phyloP scores from a whole-genome alignment of 2,329 filamentous ascomycete genomes.

The Tolypocladium tundrense region DNA sequence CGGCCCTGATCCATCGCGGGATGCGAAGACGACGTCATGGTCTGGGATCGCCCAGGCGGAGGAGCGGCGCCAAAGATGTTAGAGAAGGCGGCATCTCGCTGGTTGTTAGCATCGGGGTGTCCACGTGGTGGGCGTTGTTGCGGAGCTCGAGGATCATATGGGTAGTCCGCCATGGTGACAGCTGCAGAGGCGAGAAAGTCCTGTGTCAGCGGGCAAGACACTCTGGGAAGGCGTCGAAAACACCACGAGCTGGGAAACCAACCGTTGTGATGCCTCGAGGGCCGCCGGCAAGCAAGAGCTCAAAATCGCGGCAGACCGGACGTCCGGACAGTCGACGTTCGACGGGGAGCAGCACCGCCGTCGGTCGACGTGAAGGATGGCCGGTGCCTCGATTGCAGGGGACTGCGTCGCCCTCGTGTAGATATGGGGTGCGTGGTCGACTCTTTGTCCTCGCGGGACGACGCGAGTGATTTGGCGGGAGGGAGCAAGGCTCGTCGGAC shows the following conservation, averaged over 20 bases:
- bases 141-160: slow-evolving; percentile 40
- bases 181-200: not conserved
- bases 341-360: slow-evolving; percentile 21
- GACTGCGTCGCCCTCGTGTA: not conserved
- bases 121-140: slow-evolving; percentile 28
- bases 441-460: not conserved
- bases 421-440: not conserved
- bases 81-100: slow-evolving; percentile 90
- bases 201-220: not conserved
- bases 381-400: not conserved
- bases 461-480: not conserved
- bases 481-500: not conserved
- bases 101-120: slow-evolving; percentile 44
- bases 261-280: slow-evolving; percentile 11
- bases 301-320: slow-evolving; percentile 13
- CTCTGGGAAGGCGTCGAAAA: not conserved
- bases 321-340: slow-evolving; percentile 13
- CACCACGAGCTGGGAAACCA: slow-evolving; percentile 6
- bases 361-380: slow-evolving; percentile 12
- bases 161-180: slow-evolving; percentile 47
- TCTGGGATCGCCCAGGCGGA: slow-evolving; percentile 82
- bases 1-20: slow-evolving; percentile 49
- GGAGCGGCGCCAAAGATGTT: slow-evolving; percentile 89
- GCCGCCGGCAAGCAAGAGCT: slow-evolving; percentile 9
- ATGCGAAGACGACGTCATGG: slow-evolving; percentile 70